A percentile compares a stretch with the other conserved stretches of the same genome.
Conservation (phyloP, 2,329 filamentous ascomycete genomes). For the Akanthomyces uredinophilus region DNA sequence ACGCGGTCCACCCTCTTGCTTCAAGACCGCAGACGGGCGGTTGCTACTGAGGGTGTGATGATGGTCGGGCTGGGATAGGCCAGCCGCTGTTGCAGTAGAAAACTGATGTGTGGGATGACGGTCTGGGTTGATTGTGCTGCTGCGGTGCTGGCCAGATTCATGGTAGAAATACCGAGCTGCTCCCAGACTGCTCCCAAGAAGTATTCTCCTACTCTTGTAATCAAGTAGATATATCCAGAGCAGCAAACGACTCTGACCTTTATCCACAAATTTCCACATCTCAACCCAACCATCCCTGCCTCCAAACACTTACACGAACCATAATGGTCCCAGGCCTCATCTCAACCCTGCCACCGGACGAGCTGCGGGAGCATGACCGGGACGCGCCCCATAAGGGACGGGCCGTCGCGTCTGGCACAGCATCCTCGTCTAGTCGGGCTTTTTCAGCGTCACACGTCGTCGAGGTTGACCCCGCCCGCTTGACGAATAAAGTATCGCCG, state of each 20-base stretch:
- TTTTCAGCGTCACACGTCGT: not conserved
- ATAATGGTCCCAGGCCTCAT: constrained; percentile 9
- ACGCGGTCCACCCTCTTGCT: constrained; percentile 7
- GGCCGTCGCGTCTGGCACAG: not conserved
- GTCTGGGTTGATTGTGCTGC: not conserved
- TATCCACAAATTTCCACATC: not conserved
- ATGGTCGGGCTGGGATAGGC: not conserved
- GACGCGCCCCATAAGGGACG: not conserved
- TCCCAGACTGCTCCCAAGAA: not conserved
- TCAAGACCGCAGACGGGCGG: not conserved
- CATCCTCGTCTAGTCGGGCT: not conserved
- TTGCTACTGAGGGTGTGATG: not conserved
- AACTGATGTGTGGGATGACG: not conserved
- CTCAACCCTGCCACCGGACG: not conserved
- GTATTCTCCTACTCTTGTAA: no score
- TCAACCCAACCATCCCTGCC: not conserved
- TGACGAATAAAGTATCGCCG: not conserved
- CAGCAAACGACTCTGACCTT: not conserved
- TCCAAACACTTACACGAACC: not conserved
- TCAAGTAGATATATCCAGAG: no score
- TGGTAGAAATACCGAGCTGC: not conserved
- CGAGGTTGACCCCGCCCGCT: not conserved
- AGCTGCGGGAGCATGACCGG: not conserved
- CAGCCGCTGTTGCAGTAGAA: not conserved
- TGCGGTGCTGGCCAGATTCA: not conserved